Conservation (phyloP, 345 rosid genomes). For the Salix caprea region DNA sequence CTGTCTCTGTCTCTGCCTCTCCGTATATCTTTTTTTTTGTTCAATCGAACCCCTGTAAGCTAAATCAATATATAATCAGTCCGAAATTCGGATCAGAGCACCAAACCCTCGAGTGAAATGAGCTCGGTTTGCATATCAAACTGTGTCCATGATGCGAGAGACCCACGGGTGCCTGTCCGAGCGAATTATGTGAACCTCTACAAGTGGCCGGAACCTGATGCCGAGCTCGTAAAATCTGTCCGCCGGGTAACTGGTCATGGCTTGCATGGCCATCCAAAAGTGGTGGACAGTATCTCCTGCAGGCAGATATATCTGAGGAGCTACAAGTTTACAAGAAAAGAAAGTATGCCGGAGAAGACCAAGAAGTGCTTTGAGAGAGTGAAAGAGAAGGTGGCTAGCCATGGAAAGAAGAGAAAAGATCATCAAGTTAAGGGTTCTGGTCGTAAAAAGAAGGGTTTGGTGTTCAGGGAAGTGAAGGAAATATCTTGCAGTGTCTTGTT, state of each 20-base stretch:
- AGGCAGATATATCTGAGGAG: conserved; percentile 25
- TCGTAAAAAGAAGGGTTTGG: conserved; percentile 37
- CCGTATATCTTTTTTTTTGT: conserved; percentile 43
- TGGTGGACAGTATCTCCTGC: conserved; percentile 22
- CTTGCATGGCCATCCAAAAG: conserved; percentile 16
- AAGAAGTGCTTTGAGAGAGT: conserved; percentile 23
- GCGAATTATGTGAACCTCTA: conserved; percentile 52
- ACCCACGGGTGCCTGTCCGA: conserved; percentile 58
- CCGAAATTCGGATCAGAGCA: background rate
- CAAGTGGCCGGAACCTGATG: conserved; percentile 27
- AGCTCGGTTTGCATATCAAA: conserved; percentile 69
- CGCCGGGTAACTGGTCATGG: conserved; percentile 24
- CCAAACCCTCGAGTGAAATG: conserved; percentile 29
- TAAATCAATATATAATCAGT: conserved; percentile 11
- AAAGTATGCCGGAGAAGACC: conserved; percentile 21
- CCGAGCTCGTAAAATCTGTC: conserved; percentile 24
- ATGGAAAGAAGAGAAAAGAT: conserved; percentile 15
- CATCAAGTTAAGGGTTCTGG: background rate
- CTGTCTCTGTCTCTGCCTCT: background rate
- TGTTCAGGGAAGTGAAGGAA: conserved; percentile 45
- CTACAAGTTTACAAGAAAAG: conserved; percentile 27
- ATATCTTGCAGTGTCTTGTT: conserved; percentile 46
- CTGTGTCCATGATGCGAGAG: conserved; percentile 66
- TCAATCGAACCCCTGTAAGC: conserved; percentile 46
- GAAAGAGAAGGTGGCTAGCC: conserved; percentile 13